These are phyloP conservation scores for Aspergillus carlsbadensis DNA, from an alignment of 495 filamentous ascomycete genomes.

Conservation along the genomic window DNA sequence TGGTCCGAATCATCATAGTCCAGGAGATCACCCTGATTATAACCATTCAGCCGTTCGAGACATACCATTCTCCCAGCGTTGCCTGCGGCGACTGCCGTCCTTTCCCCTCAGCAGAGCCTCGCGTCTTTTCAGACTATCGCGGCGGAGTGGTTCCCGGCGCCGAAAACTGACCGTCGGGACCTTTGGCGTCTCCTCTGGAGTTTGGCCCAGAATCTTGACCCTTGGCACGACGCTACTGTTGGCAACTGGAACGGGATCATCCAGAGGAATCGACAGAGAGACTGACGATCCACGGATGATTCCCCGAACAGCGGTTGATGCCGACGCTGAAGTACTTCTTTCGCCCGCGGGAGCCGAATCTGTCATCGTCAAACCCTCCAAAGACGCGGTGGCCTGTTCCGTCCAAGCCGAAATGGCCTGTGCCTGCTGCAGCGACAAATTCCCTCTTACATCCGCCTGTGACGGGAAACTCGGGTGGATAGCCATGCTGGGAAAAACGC, in stretches of 20 bases:
- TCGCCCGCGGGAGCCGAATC: constrained; percentile 23
- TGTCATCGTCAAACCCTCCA: constrained; percentile 42
- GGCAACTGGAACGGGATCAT: constrained; percentile 34
- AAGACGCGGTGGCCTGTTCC: constrained; percentile 46
- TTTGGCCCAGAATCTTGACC: constrained; percentile 21
- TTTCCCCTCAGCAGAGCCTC: constrained; percentile 87
- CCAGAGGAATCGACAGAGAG: constrained; percentile 50
- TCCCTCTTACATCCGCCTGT: constrained; percentile 24
- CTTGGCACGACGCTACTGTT: constrained; percentile 18
- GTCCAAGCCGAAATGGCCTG: constrained; percentile 53
- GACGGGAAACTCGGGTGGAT: constrained; percentile 40
- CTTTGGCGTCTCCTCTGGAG: constrained; percentile 20
- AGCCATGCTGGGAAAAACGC: constrained; percentile 30
- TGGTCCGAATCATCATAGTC: not conserved
- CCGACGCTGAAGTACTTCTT: constrained; percentile 1
- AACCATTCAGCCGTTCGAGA: constrained; percentile 3
- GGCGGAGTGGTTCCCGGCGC: constrained; percentile 48
- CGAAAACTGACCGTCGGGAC: constrained; percentile 36
- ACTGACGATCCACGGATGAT: constrained; percentile 38
- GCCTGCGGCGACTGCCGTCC: constrained; percentile 82
- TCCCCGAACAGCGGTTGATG: constrained; percentile 27
- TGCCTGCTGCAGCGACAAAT: constrained; percentile 42
- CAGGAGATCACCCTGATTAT: not conserved
- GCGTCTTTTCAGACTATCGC: constrained; percentile 64
- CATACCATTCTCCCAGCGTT: constrained; percentile 94